Evolutionary conservation across 2,329 filamentous ascomycete genomes (phyloP).

Genomic region (Cordyceps fumosorosea): DNA sequence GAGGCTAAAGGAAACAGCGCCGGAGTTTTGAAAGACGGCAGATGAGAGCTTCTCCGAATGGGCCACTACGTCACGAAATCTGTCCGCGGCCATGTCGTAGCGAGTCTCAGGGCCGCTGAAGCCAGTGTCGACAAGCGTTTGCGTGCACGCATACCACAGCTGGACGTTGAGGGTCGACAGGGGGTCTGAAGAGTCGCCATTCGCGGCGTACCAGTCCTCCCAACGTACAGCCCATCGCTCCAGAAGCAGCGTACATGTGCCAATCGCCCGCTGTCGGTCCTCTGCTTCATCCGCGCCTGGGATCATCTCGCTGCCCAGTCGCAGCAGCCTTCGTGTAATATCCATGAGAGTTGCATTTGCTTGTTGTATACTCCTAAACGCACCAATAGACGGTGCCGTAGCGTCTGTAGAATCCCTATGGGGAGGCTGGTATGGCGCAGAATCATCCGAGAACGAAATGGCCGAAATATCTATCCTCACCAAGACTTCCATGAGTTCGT

Average conservation of each 20-base stretch:
- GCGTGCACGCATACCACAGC: not conserved
- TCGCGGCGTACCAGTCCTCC: not conserved
- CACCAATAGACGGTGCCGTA: too few species aligned
- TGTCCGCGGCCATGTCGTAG: not conserved
- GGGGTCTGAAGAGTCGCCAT: not conserved
- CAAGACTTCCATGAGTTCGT: not conserved
- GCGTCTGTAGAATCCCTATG: not conserved
- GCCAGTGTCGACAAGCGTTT: not conserved
- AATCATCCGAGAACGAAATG: constrained; percentile 8
- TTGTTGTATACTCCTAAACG: not conserved
- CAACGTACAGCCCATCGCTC: not conserved
- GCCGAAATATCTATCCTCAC: constrained; percentile 1
- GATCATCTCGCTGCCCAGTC: not conserved
- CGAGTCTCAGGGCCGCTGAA: not conserved
- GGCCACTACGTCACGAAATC: not conserved
- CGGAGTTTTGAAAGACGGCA: not conserved
- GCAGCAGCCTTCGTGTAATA: not conserved
- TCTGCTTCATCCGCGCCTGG: not conserved
- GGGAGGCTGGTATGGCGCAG: not conserved
- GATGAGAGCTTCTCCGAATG: not conserved
- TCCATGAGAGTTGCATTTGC: not conserved
- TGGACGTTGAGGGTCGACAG: not conserved
- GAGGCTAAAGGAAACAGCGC: not conserved
- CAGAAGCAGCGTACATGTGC: not conserved
- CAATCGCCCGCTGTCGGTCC: not conserved